Conservation (phyloP, 2,329 filamentous ascomycete genomes). For the Microdochium nivale region DNA sequence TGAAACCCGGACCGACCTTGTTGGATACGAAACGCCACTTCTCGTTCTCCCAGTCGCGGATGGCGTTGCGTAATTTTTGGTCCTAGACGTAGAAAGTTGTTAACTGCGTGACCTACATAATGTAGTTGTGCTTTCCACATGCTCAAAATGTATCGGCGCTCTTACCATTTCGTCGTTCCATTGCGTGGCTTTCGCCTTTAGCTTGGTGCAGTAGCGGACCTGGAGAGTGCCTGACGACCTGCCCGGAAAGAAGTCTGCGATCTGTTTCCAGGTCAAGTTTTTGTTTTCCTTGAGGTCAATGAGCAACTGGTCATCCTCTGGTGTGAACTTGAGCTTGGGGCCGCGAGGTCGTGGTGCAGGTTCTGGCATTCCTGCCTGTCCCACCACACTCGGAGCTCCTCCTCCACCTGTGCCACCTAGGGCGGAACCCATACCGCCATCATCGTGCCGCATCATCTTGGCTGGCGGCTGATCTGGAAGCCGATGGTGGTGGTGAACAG, state of each 20-base stretch:
- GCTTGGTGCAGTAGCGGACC: constrained; percentile 89
- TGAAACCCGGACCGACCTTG: constrained; percentile 86
- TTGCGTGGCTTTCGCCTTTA: constrained; percentile 86
- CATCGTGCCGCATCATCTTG: constrained; percentile 53
- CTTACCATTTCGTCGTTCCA: constrained; percentile 92
- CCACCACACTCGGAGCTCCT: constrained; percentile 75
- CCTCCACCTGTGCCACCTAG: constrained; percentile 29
- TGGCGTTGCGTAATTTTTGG: constrained; percentile 64
- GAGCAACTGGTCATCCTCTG: constrained; percentile 80
- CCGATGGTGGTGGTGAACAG: constrained; percentile 71
- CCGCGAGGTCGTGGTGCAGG: constrained; percentile 75
- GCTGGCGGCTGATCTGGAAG: constrained; percentile 66
- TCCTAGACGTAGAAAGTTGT: constrained; percentile 40
- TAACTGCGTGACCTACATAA: constrained; percentile 5
- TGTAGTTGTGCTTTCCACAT: constrained; percentile 5
- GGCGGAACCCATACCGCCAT: constrained; percentile 29
- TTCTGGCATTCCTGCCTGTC: constrained; percentile 76
- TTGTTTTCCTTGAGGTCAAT: constrained; percentile 92
- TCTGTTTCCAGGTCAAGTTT: constrained; percentile 94
- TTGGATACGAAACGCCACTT: constrained; percentile 88
- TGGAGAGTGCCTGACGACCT: constrained; percentile 84
- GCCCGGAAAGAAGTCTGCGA: constrained; percentile 91
- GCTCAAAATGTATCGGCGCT: constrained; percentile 3
- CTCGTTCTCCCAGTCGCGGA: constrained; percentile 82
- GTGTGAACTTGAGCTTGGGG: constrained; percentile 88